Percentiles rank a stretch among this genome's conserved stretches.
Evolutionary conservation across 805 yeast genomes (phyloP).

Genomic region (Kodamaea restingae): DNA sequence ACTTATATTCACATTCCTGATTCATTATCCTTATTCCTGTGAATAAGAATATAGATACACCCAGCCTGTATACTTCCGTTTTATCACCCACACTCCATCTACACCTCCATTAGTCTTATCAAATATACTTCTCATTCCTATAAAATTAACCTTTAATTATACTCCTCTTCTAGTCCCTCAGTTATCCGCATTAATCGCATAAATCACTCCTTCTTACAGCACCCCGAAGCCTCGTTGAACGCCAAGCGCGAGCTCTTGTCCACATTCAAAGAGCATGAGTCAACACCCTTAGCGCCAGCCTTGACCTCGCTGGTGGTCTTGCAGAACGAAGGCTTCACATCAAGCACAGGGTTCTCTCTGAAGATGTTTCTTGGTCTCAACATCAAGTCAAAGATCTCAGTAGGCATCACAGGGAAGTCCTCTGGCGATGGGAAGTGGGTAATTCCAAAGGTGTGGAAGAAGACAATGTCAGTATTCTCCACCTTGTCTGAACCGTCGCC

Average conservation of each 20-base stretch:
- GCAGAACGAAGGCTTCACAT: constrained; percentile 60
- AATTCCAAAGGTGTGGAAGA: constrained; percentile 80
- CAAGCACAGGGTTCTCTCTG: constrained; percentile 72
- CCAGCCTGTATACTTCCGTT: no score
- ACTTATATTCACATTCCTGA: no score
- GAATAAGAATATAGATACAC: no score
- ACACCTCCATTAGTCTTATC: no score
- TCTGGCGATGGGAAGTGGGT: constrained; percentile 88
- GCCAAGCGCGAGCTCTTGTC: constrained; percentile 54
- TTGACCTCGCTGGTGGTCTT: constrained; percentile 41
- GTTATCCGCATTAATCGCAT: no score
- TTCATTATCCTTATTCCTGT: no score
- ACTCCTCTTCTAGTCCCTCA: no score
- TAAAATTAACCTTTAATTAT: no score
- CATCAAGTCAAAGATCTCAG: constrained; percentile 71
- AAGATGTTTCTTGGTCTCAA: constrained; percentile 79
- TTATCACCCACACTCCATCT: no score
- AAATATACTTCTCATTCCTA: no score
- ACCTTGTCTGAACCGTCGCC: constrained; percentile 56
- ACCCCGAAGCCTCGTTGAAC: constrained; percentile 33
- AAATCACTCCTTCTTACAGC: constrained; percentile 8
- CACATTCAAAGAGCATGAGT: constrained; percentile 32
- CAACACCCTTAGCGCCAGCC: constrained; percentile 33
- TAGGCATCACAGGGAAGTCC: constrained; percentile 88
- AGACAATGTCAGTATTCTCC: constrained; percentile 66